A percentile compares a stretch with the other conserved stretches of the same genome.
Conservation (phyloP, 1,284 basidiomycete species). For the Puccinia polysora region DNA sequence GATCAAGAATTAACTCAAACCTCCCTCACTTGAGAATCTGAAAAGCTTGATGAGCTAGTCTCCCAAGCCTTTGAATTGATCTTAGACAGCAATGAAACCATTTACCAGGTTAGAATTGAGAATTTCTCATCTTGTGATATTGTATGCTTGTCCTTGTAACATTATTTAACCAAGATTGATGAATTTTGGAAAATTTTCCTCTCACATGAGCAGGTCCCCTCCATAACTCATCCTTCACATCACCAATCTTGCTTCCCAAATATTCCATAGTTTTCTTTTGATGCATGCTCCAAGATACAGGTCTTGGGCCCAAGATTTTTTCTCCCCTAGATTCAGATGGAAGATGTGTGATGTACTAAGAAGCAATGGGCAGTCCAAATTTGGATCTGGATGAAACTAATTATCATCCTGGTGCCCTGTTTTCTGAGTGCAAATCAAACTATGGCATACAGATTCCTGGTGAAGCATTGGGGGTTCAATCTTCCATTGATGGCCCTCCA, state of each 20-base stretch:
- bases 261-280: constrained; percentile 26
- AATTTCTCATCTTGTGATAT: too few relatives aligned
- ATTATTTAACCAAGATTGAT: too few relatives aligned
- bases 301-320: constrained; percentile 24
- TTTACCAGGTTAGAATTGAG: constrained; percentile 23
- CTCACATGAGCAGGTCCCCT: constrained; percentile 23
- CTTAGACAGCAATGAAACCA: constrained; percentile 12
- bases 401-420: background rate
- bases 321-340: constrained; percentile 9
- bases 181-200: background rate
- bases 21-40: too few relatives aligned
- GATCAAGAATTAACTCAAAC: background rate
- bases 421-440: constrained; percentile 26
- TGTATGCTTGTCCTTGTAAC: too few relatives aligned
- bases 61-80: constrained; percentile 21
- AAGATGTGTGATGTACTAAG: constrained; percentile 20
- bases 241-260: background rate
- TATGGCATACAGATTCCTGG: constrained; percentile 40
- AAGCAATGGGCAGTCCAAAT: background rate
- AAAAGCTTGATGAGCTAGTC: constrained; percentile 1
- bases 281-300: constrained; percentile 41
- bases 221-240: constrained; percentile 29
- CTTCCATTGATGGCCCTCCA: constrained; percentile 23
- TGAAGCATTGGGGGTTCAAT: constrained; percentile 29
- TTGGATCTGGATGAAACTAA: background rate